Evolutionary conservation across 495 filamentous ascomycete genomes (phyloP), one percentile per base, ranked within the genome.

Genomic region (Trichoderma erinaceum): DNA sequence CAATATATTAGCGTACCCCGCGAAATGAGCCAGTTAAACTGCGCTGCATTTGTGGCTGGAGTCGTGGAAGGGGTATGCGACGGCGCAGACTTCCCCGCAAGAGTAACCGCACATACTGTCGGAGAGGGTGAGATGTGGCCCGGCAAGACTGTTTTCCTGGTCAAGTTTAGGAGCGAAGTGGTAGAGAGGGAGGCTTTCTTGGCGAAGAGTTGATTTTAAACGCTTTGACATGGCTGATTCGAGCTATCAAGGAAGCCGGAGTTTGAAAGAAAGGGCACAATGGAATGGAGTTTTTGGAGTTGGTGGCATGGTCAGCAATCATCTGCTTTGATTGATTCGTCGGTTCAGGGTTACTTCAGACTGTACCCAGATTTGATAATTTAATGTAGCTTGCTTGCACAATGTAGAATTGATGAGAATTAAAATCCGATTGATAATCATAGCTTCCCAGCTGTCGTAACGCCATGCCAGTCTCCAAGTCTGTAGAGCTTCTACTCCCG

Each of bases 41-140:
- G 94, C 78, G 95, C 95, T 29, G 95, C 95, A 15, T 99, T 88
- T 72, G 93, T 97, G 5, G 95, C 96, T 1, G 95, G 95, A 1
- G 90, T 99, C 67, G 88, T 99, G 67, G 95, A 99, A 84, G 95
- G 96, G 7, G 89, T 96, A 0, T 95, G 93, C 75, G 95, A 97
- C 78, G 93, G 92, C 8, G 90, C 91, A 66, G 92, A 89, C 11
- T 96, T 97, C 76, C 88, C 89, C 67, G 91, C 92, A 4, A 87
- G 89, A 69, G 96, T 98, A 29, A 94, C 91, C 68, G 95, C 96
- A 70, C 96, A 98, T 80, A 93, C 88, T 74, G 88, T 90, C 4
- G 85, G 82, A 1, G 83, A 84, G 66, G 92, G 92, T 67, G 85
- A 88, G 73, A 88, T 97, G 88, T 97, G 92, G 91, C 95, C 95